Evolutionary conservation across 2,329 filamentous ascomycete genomes (phyloP), one percentile per base, ranked within the genome.

Genomic region (Teratosphaeria destructans): DNA sequence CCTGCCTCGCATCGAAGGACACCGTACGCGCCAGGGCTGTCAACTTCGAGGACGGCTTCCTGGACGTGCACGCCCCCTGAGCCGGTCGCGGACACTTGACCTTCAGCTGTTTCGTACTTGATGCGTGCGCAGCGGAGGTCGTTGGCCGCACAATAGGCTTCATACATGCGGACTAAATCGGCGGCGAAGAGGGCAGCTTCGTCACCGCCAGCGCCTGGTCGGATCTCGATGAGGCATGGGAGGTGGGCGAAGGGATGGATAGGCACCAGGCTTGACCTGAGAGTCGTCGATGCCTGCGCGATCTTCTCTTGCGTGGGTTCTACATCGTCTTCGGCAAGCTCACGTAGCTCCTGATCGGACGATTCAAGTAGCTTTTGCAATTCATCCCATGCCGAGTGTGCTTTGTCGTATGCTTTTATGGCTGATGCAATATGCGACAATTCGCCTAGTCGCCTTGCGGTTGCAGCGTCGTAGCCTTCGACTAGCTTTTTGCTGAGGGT

Each of bases 151-250:
- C 92, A 96, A 68, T 91, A 91, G 0, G 79, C 78, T 64, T 85
- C 83, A 76, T 99, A 99, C 94, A 99, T 97, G 65, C 86, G 85
- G 66, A 96, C 84, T 6, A 99, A 75, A 57, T 94, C 85, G 58
- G 89, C 88, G 12, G 92, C 90, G 67, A 99, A 99, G 63, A 96
- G 85, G 0, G 90, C 86, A 2, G 93, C 92, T 75, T 99, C 94
- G 60, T 90, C 85, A 2, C 94, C 94, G 43, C 94, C 94, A 0
- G 91, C 92, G 0, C 94, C 94, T 0, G 94, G 94, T 0, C 92
- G 84, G 61, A 99, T 88, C 75, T 99, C 94, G 52, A 99, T 76
- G 63, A 99, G 81, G 73, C 93, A 97, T 57, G 92, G 90, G 66
- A 97, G 82, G 63, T 90, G 83, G 35, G 90, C 90, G 71, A 96